phyloP scores from a whole-genome alignment of 257 asterid genomes.

The Ajuga chamaepitys region DNA sequence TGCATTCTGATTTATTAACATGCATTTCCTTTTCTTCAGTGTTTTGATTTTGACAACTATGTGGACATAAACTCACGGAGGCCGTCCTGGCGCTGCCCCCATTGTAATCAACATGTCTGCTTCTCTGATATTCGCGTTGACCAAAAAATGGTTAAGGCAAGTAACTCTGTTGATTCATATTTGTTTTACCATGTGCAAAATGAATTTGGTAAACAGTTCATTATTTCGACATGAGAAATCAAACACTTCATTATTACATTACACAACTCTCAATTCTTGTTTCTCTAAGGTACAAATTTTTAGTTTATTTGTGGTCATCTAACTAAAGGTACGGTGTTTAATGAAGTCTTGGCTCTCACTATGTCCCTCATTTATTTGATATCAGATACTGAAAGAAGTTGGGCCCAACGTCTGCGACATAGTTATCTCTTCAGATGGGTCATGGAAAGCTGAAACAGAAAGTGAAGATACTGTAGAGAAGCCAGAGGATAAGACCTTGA shows the following conservation, averaged over 20 bases:
- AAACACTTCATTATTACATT: neutral
- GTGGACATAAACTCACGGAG: slow-evolving; percentile 69
- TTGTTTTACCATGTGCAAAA: neutral
- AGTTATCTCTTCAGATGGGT: slow-evolving; percentile 66
- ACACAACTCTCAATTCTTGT: too few species aligned
- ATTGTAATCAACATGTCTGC: slow-evolving; percentile 71
- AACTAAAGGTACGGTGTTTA: too few species aligned
- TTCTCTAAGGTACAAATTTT: too few species aligned
- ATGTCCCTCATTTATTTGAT: too few species aligned
- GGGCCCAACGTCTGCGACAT: slow-evolving; percentile 47
- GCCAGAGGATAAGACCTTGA: slow-evolving; percentile 27
- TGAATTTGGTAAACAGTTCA: neutral
- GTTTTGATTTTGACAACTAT: slow-evolving; percentile 81
- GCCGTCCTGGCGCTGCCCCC: slow-evolving; percentile 98
- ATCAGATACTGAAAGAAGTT: slow-evolving; percentile 75
- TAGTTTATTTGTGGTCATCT: too few species aligned
- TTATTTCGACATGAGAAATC: neutral
- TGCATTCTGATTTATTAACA: neutral
- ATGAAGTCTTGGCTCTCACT: too few species aligned
- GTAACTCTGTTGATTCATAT: slow-evolving; percentile 24
- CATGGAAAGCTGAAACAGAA: slow-evolving; percentile 59
- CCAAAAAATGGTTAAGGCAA: slow-evolving; percentile 72
- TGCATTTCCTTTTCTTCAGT: slow-evolving; percentile 32
- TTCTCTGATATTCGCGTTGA: slow-evolving; percentile 84
- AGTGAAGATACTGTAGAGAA: slow-evolving; percentile 36